phyloP scores from a whole-genome alignment of 2,329 filamentous ascomycete species.

The Aspergillus calidoustus region DNA sequence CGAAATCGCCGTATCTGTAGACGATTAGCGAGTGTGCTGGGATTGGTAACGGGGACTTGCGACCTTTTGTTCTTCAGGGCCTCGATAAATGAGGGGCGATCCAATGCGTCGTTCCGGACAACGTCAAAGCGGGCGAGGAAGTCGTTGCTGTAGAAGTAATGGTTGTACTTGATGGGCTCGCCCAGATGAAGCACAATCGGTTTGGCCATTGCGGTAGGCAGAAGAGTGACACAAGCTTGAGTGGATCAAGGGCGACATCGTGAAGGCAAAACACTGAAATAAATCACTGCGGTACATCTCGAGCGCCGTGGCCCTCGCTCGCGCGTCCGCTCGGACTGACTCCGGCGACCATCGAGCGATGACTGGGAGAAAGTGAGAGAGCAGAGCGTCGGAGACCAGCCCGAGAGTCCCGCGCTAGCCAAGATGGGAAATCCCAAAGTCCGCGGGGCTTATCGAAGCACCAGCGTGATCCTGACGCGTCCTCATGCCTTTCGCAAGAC shows the following conservation, averaged over 20 bases:
- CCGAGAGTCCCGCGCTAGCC: background rate
- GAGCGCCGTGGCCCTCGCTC: background rate
- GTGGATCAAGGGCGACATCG: background rate
- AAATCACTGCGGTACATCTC: background rate
- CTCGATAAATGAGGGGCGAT: constrained; percentile 45
- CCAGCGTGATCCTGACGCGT: background rate
- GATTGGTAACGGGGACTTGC: background rate
- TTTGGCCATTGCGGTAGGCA: constrained; percentile 20
- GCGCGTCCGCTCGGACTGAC: background rate
- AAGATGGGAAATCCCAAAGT: background rate
- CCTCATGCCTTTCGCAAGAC: no score
- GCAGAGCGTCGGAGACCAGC: background rate
- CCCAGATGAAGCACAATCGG: constrained; percentile 49
- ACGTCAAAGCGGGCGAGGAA: constrained; percentile 6
- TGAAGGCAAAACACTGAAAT: background rate
- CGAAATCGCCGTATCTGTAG: constrained; percentile 38
- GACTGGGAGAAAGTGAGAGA: background rate
- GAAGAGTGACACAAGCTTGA: no score
- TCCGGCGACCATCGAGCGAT: background rate
- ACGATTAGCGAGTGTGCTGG: background rate
- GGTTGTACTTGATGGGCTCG: constrained; percentile 52
- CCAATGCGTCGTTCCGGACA: constrained; percentile 20
- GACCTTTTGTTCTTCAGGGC: constrained; percentile 40
- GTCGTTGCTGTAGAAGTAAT: constrained; percentile 39
- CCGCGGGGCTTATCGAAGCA: background rate